Percentiles rank a stretch among this genome's conserved stretches.
Conservation (phyloP, 2,329 filamentous ascomycete species). For the Ophiostoma quercus region DNA sequence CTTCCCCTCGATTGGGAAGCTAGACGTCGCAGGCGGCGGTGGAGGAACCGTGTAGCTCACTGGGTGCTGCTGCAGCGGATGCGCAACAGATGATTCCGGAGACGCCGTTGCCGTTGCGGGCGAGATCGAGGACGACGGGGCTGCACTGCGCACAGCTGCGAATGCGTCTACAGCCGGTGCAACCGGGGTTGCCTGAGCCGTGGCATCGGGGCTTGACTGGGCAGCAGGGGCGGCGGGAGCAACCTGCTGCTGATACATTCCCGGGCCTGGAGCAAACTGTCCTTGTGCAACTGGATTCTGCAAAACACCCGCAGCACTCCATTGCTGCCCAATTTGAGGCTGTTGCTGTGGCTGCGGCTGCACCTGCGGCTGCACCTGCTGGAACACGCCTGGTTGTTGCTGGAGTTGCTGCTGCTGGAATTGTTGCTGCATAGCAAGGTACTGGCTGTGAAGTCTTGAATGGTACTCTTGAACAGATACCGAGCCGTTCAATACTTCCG, state of each 20-base stretch:
- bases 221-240: not conserved
- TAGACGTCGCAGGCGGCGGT: slow-evolving; percentile 31
- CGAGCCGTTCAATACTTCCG: not conserved
- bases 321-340: slow-evolving; percentile 6
- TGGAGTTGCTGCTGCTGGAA: slow-evolving; percentile 9
- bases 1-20: slow-evolving; percentile 21
- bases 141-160: not conserved
- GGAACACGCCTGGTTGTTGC: not conserved
- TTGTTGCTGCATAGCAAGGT: slow-evolving; percentile 12
- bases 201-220: not conserved
- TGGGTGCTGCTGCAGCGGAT: slow-evolving; percentile 15
- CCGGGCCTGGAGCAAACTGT: not conserved
- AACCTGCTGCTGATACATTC: not conserved
- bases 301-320: not conserved
- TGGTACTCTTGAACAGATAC: slow-evolving; percentile 3
- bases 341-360: slow-evolving; percentile 10
- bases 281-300: not conserved
- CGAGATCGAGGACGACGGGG: not conserved
- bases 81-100: slow-evolving; percentile 1
- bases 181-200: not conserved
- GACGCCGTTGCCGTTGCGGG: not conserved
- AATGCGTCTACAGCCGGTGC: not conserved
- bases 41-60: slow-evolving; percentile 13
- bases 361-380: slow-evolving; percentile 5
- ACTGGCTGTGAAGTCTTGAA: slow-evolving; percentile 6